These are phyloP conservation scores for Geranium incanum DNA, from an alignment of 441 rosid species.

Conservation along the genomic window DNA sequence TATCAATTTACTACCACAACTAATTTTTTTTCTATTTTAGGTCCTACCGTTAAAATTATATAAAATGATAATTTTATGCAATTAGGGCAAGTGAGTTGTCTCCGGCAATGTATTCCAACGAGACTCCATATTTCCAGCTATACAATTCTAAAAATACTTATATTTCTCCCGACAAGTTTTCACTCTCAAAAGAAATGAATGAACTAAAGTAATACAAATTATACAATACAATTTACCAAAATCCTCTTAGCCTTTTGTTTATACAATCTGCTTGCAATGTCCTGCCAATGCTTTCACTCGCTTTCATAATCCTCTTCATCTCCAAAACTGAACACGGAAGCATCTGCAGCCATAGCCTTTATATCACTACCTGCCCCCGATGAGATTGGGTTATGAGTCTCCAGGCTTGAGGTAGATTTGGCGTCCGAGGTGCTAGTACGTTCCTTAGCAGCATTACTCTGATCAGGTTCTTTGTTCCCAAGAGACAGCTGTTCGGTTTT, in stretches of 20 bases:
- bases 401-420: slow-evolving; percentile 23
- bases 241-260: not conserved
- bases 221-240: not conserved
- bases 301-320: slow-evolving; percentile 68
- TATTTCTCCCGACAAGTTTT: not conserved
- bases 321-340: slow-evolving; percentile 69
- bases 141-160: too few relatives aligned
- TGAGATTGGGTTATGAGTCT: slow-evolving; percentile 22
- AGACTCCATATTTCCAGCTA: too few relatives aligned
- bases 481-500: slow-evolving; percentile 28
- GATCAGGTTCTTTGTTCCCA: slow-evolving; percentile 17
- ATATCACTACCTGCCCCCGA: slow-evolving; percentile 39
- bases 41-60: too few relatives aligned
- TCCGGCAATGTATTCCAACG: too few relatives aligned
- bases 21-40: too few relatives aligned
- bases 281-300: slow-evolving; percentile 17
- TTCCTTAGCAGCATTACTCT: slow-evolving; percentile 18
- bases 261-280: not conserved
- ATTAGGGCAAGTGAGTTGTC: too few relatives aligned
- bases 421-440: slow-evolving; percentile 1
- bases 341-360: slow-evolving; percentile 71
- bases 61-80: too few relatives aligned
- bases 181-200: not conserved
- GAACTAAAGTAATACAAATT: too few relatives aligned
- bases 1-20: too few relatives aligned